Percentiles rank a stretch among this genome's conserved stretches.
phyloP scores from a whole-genome alignment of 2,329 filamentous ascomycete species.

The Didymella pomorum region DNA sequence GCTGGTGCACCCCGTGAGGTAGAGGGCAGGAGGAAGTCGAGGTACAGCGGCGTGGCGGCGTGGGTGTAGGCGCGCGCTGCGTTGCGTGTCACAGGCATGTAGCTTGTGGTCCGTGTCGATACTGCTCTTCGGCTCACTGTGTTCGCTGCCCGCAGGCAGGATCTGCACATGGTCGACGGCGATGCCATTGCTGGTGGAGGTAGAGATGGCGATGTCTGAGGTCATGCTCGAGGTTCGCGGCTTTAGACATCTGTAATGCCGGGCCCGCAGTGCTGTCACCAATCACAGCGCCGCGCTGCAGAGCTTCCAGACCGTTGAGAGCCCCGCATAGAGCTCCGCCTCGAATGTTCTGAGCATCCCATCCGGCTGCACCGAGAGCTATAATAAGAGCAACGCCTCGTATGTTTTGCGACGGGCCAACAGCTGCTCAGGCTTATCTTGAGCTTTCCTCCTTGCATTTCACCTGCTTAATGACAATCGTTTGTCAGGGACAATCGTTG shows the following conservation, averaged over 20 bases:
- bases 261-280: conserved; percentile 10
- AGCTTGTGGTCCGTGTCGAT: neutral
- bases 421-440: neutral
- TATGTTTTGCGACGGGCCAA: neutral
- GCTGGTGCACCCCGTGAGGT: conserved; percentile 1
- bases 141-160: conserved; percentile 38
- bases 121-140: conserved; percentile 11
- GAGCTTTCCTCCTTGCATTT: neutral
- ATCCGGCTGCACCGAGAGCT: conserved; percentile 17
- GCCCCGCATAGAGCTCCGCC: conserved; percentile 12
- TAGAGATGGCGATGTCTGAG: conserved; percentile 18
- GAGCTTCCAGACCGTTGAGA: conserved; percentile 24
- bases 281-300: conserved; percentile 17
- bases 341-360: conserved; percentile 9
- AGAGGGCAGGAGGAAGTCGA: conserved; percentile 46
- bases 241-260: neutral
- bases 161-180: conserved; percentile 40
- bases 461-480: neutral
- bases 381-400: conserved; percentile 17
- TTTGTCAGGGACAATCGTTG: neutral
- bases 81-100: conserved; percentile 13
- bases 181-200: conserved; percentile 32
- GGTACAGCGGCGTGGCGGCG: conserved; percentile 37
- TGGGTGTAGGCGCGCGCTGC: conserved; percentile 33
- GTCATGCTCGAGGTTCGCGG: conserved; percentile 25